Evolutionary conservation across 2,329 filamentous ascomycete genomes (phyloP).

Genomic region (Ophiostoma piceae): DNA sequence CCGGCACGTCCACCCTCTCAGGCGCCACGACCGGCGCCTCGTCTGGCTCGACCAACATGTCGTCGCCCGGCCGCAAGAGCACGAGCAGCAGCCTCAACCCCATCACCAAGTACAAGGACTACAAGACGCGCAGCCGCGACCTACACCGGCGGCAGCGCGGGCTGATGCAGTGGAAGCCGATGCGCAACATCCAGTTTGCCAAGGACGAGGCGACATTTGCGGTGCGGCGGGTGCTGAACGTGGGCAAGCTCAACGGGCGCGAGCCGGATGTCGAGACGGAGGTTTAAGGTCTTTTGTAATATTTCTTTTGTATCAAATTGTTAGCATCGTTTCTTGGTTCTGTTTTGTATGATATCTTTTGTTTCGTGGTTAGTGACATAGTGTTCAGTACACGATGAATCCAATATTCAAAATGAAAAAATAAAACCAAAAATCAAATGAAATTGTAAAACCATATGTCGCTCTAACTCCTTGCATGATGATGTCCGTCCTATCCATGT

Average conservation of each 20-base stretch:
- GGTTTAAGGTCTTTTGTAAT: constrained; percentile 27
- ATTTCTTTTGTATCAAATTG: neutral
- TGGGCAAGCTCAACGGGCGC: constrained; percentile 70
- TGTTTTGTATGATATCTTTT: neutral
- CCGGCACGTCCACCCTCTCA: neutral
- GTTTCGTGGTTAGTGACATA: neutral
- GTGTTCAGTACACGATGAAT: neutral
- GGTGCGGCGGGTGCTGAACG: constrained; percentile 67
- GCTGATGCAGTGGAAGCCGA: constrained; percentile 88
- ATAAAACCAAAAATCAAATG: neutral
- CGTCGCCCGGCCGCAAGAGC: constrained; percentile 33
- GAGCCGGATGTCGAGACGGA: constrained; percentile 87
- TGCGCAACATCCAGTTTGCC: constrained; percentile 77
- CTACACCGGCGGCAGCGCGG: constrained; percentile 83
- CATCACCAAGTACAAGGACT: constrained; percentile 54
- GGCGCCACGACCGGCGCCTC: constrained; percentile 19
- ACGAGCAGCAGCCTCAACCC: constrained; percentile 42
- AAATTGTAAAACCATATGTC: neutral
- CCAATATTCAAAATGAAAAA: neutral
- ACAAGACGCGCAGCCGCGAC: constrained; percentile 63
- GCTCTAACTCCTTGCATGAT: neutral
- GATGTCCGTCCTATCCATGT: neutral
- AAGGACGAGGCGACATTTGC: constrained; percentile 83
- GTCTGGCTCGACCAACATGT: constrained; percentile 27
- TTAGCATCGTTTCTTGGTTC: neutral